Conservation (phyloP, 2,329 filamentous ascomycete species). For the Laburnicola sp. region DNA sequence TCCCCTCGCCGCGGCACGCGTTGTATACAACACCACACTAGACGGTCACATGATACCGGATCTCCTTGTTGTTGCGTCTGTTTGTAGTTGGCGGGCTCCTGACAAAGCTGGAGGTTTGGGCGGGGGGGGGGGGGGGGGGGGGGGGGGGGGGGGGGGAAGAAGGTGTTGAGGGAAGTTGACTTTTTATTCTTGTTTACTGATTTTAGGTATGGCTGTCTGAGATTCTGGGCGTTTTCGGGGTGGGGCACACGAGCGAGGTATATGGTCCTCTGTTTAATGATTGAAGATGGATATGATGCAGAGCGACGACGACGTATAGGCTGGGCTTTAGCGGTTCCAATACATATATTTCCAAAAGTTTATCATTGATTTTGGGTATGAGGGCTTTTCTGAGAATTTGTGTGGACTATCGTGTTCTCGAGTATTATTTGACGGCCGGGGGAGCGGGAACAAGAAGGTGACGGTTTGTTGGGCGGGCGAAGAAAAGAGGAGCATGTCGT, state of each 20-base stretch:
- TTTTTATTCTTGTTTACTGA: slow-evolving; percentile 14
- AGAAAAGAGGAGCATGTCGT: no score
- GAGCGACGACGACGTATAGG: slow-evolving; percentile 8
- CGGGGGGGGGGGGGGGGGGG: no score
- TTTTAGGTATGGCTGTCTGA: slow-evolving; percentile 9
- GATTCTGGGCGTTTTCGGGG: slow-evolving; percentile 9
- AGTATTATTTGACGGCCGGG: no score
- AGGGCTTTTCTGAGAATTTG: no score
- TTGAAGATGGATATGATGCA: slow-evolving; percentile 19
- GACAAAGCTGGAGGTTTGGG: neutral
- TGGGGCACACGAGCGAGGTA: slow-evolving; percentile 12
- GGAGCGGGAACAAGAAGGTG: no score
- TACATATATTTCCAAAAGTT: slow-evolving; percentile 1
- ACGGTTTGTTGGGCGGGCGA: no score
- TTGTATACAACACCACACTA: neutral
- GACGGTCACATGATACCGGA: neutral
- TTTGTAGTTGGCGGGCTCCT: no score
- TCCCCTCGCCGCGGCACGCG: slow-evolving; percentile 1
- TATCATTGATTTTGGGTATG: no score
- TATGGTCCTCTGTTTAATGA: slow-evolving; percentile 34
- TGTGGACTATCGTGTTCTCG: no score
- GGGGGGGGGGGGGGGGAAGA: neutral
- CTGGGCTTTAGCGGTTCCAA: neutral
- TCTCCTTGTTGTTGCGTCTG: slow-evolving; percentile 5
- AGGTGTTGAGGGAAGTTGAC: neutral